phyloP scores from a whole-genome alignment of 768 basidiomycete species.

The Suillus placidus region DNA sequence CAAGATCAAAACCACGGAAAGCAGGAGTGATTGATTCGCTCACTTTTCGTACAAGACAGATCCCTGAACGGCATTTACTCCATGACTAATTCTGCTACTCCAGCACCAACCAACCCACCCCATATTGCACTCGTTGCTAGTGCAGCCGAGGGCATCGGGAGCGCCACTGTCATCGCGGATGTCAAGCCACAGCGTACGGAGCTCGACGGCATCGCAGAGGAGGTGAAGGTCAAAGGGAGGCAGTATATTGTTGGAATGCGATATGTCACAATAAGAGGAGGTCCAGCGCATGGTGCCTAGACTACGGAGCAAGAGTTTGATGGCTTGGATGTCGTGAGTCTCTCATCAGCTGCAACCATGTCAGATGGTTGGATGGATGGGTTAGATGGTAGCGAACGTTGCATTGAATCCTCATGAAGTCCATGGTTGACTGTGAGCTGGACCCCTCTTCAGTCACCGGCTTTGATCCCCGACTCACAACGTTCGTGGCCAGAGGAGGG shows the following conservation, averaged over 20 bases:
- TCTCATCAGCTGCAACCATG: background rate
- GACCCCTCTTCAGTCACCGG: too few species aligned
- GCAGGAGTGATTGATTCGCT: background rate
- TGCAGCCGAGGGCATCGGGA: too few species aligned
- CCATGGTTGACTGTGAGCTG: too few species aligned
- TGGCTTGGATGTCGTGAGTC: slow-evolving; percentile 34
- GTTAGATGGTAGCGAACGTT: too few species aligned
- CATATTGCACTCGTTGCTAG: too few species aligned
- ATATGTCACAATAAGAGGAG: slow-evolving; percentile 32
- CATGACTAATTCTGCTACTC: slow-evolving; percentile 11
- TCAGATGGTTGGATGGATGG: too few species aligned
- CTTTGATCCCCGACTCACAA: too few species aligned
- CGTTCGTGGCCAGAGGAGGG: too few species aligned
- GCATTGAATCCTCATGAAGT: too few species aligned
- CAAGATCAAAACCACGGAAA: background rate
- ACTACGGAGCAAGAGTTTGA: slow-evolving; percentile 26
- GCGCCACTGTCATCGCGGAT: slow-evolving; percentile 48
- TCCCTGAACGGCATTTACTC: background rate
- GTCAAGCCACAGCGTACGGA: slow-evolving; percentile 24
- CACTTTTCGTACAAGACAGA: background rate
- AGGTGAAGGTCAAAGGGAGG: slow-evolving; percentile 28
- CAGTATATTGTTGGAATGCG: slow-evolving; percentile 22
- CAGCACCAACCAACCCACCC: too few species aligned
- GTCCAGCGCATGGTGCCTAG: slow-evolving; percentile 31
- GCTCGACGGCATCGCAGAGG: slow-evolving; percentile 31